Base-by-base conservation (phyloP, 228 moss, liverwort and hornwort species). In the Sphagnum magellanicum region DNA sequence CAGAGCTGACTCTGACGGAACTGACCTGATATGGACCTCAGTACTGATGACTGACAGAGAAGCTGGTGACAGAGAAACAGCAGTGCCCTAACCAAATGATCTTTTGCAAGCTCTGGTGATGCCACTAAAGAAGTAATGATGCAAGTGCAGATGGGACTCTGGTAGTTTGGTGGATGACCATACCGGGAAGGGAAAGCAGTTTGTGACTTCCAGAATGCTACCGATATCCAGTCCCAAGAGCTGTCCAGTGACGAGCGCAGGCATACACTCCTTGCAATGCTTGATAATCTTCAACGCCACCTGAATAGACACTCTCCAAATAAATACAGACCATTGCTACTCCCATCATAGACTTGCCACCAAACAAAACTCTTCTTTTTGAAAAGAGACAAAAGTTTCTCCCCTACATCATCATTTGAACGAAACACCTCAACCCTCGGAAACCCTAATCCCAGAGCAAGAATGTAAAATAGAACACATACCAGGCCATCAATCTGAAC, bases 151-250 rank as follows among this genome's bases (percentile, higher is more conserved):
- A 32, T 32, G 32, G 32, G 32, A 32, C 32, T 32, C 32, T 32
- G 32, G 10, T 13, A 16, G 17, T 32, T 32, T 32, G 32, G 32
- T 32, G 32, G 32, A 32, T 32, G 32, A 32, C 32, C 78, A 46
- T 79, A 98, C 97, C 87, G 91, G 97, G 68, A 93, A 93, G 11
- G 97, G 97, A 69, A 98, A 98, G 78, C 91, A 93, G 71, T 98
- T 98, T 58, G 97, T 98, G 73, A 93, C 97, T 84, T 93, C 98
- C 78, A 93, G 63, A 17, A 89, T 92, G 65, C 91, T 98, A 69
- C 90, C 93, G 53, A 98, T 98, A 64, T 98, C 98, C 49, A 98
- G 86, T 50, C 93, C 93, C 65, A 98, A 86, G 63, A 98, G 90
- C 79, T 98, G 97, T 49, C 97, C 93, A 49, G 93, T 98, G 64